Base-by-base conservation (phyloP, 2,329 filamentous ascomycete species). In the Cladophialophora immunda region DNA sequence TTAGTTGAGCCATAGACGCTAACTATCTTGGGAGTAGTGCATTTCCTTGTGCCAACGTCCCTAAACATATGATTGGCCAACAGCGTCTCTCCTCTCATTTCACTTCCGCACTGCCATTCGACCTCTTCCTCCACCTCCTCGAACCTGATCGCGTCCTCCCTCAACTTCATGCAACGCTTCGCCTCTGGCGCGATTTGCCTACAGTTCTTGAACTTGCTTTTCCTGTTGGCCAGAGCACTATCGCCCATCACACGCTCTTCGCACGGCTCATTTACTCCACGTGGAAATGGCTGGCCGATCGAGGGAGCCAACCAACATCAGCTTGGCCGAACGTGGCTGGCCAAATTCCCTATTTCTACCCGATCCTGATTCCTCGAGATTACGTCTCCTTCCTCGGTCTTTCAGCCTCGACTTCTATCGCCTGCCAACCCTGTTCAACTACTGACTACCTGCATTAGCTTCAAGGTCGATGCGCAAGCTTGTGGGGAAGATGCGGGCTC, bases 161-260 rank as follows among this genome's bases (percentile, higher is more conserved):
- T 50, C 45, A 25, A 50, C 38, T 25, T 50, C 45, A 50, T 9
- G n/a, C 6, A 47, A 22, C 41, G 17, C 41, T 47, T 47, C 41
- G 41, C 41, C n/a, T 47, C n/a, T 19, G n/a, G n/a, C 1, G 41
- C n/a, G 8, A 47, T 47, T 11, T 50, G 6, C 9, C 5, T 50
- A 11, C 45, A 11, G 45, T 50, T 50, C 19, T 25, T 50, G 45
- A 25, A 13, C 45, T n/a, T 50, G 22, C 22, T 50, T 3, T 19
- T 45, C 50, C 41, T 29, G 59, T 68, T 66, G 67, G 64, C 57
- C 60, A 57, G 64, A 47, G 56, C 27, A 65, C 6, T 36, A 53
- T 19, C 15, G 5, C 27, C 25, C 57, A 64, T 66, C 64, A 66
- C 67, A 38, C 32, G 19, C 9, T 9, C 29, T 58, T 17, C 9